Percentiles rank a stretch among this genome's conserved stretches.
These are phyloP conservation scores for Talaromyces funiculosus DNA, from an alignment of 2,329 filamentous ascomycete genomes.

Conservation along the genomic window DNA sequence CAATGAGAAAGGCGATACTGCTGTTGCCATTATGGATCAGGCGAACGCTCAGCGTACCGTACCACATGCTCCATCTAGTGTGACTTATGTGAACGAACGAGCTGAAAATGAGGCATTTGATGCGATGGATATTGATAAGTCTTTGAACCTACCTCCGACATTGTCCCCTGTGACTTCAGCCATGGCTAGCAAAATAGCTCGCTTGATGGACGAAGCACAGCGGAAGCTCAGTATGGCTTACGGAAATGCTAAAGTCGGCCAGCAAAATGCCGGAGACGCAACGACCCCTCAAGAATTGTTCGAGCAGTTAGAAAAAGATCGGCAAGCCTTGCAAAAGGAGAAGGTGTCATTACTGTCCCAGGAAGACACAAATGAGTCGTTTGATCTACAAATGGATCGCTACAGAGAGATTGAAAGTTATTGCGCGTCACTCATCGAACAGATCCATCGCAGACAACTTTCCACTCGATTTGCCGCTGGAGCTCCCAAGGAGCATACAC, in stretches of 20 bases:
- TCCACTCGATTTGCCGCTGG: slow-evolving; percentile 24
- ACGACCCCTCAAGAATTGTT: slow-evolving; percentile 38
- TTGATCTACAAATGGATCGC: slow-evolving; percentile 34
- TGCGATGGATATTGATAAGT: slow-evolving; percentile 26
- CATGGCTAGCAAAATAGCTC: slow-evolving; percentile 63
- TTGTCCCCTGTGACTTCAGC: slow-evolving; percentile 61
- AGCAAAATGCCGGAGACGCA: slow-evolving; percentile 44
- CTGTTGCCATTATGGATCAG: slow-evolving; percentile 73
- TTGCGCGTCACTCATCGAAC: slow-evolving; percentile 42
- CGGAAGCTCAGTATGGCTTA: slow-evolving; percentile 57
- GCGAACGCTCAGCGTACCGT: slow-evolving; percentile 64
- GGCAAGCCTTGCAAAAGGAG: slow-evolving; percentile 39
- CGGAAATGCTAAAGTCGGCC: slow-evolving; percentile 59
- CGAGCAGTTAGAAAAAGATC: slow-evolving; percentile 40
- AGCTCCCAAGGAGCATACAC: slow-evolving; percentile 15
- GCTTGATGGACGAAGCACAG: slow-evolving; percentile 66
- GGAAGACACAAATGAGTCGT: slow-evolving; percentile 31
- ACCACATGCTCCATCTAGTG: slow-evolving; percentile 66
- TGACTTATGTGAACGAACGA: slow-evolving; percentile 36
- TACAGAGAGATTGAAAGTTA: slow-evolving; percentile 32
- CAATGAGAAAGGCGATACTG: slow-evolving; percentile 75
- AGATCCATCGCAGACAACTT: slow-evolving; percentile 36
- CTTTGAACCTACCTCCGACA: slow-evolving; percentile 32
- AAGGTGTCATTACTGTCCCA: slow-evolving; percentile 30
- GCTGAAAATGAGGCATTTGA: slow-evolving; percentile 25